A percentile compares a stretch with the other conserved stretches of the same genome.
These are phyloP conservation scores for Alternaria tenuissima DNA, from an alignment of 2,329 filamentous ascomycete genomes.

Conservation along the genomic window DNA sequence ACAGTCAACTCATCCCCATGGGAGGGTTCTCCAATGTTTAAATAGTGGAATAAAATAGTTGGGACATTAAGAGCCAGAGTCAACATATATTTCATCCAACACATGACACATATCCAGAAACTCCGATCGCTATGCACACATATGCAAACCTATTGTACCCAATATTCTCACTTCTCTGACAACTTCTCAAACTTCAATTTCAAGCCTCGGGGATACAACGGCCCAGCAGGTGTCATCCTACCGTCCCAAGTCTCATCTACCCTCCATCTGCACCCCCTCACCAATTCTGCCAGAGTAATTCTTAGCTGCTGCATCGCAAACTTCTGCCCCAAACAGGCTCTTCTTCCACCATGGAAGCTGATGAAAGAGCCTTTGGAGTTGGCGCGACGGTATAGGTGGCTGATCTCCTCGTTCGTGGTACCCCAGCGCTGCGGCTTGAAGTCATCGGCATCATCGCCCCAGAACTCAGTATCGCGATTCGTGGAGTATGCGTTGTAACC, in stretches of 20 bases:
- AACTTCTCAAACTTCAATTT: constrained; percentile 29
- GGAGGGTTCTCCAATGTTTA: not conserved
- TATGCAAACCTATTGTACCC: not conserved
- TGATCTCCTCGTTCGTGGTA: constrained; percentile 45
- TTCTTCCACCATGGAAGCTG: constrained; percentile 53
- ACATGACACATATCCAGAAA: not conserved
- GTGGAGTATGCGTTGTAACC: constrained; percentile 43
- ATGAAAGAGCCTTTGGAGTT: constrained; percentile 53
- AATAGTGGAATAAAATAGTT: not conserved
- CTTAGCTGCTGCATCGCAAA: constrained; percentile 47
- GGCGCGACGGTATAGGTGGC: constrained; percentile 45
- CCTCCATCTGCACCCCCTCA: constrained; percentile 34
- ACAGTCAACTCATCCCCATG: not conserved
- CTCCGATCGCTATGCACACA: not conserved
- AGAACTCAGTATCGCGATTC: constrained; percentile 36
- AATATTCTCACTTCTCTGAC: not conserved
- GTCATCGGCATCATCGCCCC: constrained; percentile 40
- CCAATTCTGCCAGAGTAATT: constrained; percentile 43
- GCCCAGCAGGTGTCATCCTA: constrained; percentile 38
- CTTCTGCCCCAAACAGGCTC: constrained; percentile 54
- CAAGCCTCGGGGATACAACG: constrained; percentile 29
- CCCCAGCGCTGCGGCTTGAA: constrained; percentile 56
- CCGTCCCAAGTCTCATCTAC: constrained; percentile 38
- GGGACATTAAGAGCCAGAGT: not conserved
- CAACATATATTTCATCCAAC: not conserved